Percentiles rank a stretch among this genome's conserved stretches.
Evolutionary conservation across 331 rosid species (phyloP).

Genomic region (Rosa hybrid): DNA sequence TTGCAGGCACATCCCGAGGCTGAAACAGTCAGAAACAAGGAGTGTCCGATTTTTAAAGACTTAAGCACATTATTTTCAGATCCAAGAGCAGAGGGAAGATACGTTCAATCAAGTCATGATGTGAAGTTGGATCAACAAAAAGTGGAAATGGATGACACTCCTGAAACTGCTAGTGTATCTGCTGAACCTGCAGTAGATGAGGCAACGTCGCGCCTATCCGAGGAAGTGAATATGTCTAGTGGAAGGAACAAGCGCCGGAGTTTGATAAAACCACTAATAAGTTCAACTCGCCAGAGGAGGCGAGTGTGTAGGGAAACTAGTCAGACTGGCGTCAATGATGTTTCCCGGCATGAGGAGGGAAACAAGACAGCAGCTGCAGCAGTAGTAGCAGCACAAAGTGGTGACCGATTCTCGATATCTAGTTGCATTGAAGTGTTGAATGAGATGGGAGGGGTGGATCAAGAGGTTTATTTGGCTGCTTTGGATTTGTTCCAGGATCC

Average conservation of each 20-base stretch:
- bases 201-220: constrained; percentile 15
- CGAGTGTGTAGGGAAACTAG: constrained; percentile 3
- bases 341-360: not conserved
- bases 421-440: constrained; percentile 13
- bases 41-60: constrained; percentile 3
- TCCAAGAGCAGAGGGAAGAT: not conserved
- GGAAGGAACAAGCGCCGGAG: constrained; percentile 8
- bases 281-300: constrained; percentile 7
- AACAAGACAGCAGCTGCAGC: not conserved
- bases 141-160: not conserved
- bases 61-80: constrained; percentile 6
- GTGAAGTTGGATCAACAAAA: constrained; percentile 2
- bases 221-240: constrained; percentile 9
- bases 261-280: not conserved
- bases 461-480: constrained; percentile 4
- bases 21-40: not conserved
- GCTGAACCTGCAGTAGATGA: constrained; percentile 9
- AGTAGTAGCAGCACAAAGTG: not conserved
- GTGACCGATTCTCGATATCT: constrained; percentile 12
- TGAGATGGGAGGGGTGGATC: constrained; percentile 8
- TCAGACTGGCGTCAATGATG: not conserved
- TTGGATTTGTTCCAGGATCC: constrained; percentile 11
- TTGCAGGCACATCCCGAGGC: constrained; percentile 18
- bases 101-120: constrained; percentile 5
- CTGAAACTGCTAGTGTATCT: not conserved